Evolutionary conservation across 2,329 filamentous ascomycete genomes (phyloP), one percentile per base, ranked within the genome.

Genomic region (Cercospora nicotianae): DNA sequence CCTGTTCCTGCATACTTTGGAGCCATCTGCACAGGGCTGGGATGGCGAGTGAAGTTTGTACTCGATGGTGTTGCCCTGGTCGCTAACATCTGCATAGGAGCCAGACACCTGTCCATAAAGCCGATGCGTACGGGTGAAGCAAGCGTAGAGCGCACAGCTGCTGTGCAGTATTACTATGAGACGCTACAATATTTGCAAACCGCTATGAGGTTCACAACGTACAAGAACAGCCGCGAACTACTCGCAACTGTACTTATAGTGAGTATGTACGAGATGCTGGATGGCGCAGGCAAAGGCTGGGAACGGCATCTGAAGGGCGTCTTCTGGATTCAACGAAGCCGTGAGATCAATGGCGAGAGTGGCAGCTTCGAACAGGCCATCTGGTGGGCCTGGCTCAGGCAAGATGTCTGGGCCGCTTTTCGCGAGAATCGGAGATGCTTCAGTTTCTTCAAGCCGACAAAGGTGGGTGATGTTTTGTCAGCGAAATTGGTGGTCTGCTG

Each of bases 351-450:
- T 64, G 87, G 87, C 1, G 86, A 86, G 60, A 85, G 83, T 0
- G 83, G 84, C 0, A 86, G 87, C 0, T 78, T 90, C 0, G 81
- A 85, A 51, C 83, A 85, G 69, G 85, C 87, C 0, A 85, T 87
- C 0, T 90, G 87, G 88, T 90, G 88, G 87, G 83, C 85, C 0
- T 90, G 87, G 88, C 78, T 90, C 3, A 80, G 86, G n/a, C 88
- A 90, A 73, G 88, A 90, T 73, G 82, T 87, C 0, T 90, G 87
- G 87, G 87, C 86, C 1, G 87, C 87, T 0, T 89, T 89, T 70
- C 82, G 86, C 0, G 87, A 89, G 73, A 81, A 82, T 23, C 79
- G 88, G 4, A 81, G 83, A 7, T 83, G 84, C 2, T 83, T 88
- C 69, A 88, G 83, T 36, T 87, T 88, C 60, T 89, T 87, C 86